phyloP scores from a whole-genome alignment of 306 rosid species.

The Fagus crenata region DNA sequence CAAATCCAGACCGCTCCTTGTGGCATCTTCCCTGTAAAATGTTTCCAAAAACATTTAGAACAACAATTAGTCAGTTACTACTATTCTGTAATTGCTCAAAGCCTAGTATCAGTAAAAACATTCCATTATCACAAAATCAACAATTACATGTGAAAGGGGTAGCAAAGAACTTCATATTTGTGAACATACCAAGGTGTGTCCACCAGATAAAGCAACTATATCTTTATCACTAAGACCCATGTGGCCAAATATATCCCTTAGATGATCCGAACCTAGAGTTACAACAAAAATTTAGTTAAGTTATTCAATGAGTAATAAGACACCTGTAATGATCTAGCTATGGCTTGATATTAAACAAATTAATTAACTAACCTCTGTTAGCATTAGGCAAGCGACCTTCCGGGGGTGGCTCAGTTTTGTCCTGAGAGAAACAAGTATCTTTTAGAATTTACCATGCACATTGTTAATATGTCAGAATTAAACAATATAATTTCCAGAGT shows the following conservation, averaged over 20 bases:
- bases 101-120: neutral
- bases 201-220: conserved; percentile 67
- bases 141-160: neutral
- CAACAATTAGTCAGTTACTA: neutral
- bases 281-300: neutral
- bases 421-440: conserved; percentile 30
- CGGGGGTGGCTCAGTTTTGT: conserved; percentile 56
- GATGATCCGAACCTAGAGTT: conserved; percentile 52
- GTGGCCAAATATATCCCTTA: conserved; percentile 60
- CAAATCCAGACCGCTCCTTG: conserved; percentile 67
- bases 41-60: conserved; percentile 1
- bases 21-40: conserved; percentile 57
- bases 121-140: neutral
- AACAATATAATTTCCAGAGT: neutral
- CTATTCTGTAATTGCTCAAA: neutral
- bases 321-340: neutral
- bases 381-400: conserved; percentile 71
- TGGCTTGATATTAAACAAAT: neutral
- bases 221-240: conserved; percentile 68
- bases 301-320: neutral
- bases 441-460: neutral
- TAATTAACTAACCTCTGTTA: conserved; percentile 39
- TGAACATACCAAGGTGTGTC: conserved; percentile 61
- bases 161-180: neutral
- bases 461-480: neutral